Conservation (phyloP, 805 yeast genomes). For the Pichia phayaonensis region DNA sequence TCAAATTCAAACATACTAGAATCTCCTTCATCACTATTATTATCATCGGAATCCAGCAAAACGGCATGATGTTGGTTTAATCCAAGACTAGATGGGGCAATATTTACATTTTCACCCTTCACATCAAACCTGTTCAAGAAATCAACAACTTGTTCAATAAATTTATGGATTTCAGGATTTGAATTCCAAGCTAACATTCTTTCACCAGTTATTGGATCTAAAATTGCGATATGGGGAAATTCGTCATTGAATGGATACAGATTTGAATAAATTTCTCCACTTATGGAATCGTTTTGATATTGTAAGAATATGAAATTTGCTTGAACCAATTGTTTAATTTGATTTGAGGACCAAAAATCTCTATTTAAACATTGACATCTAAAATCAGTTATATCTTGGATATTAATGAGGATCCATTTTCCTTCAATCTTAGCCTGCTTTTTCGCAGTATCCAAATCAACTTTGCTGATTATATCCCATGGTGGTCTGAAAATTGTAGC, state of each 20-base stretch:
- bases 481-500: conserved; percentile 91
- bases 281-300: conserved; percentile 69
- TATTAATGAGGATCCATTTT: conserved; percentile 82
- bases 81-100: conserved; percentile 38
- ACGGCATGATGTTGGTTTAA: conserved; percentile 5
- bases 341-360: conserved; percentile 78
- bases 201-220: conserved; percentile 96
- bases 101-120: conserved; percentile 57
- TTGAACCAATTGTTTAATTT: conserved; percentile 55
- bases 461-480: conserved; percentile 70
- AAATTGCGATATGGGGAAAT: conserved; percentile 83
- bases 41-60: conserved; percentile 34
- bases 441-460: conserved; percentile 70
- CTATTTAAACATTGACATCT: conserved; percentile 85
- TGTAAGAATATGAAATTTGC: conserved; percentile 78
- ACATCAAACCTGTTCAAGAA: conserved; percentile 63
- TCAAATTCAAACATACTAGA: conserved; percentile 16
- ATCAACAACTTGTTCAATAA: conserved; percentile 60
- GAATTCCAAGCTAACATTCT: conserved; percentile 71
- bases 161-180: conserved; percentile 51
- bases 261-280: conserved; percentile 62
- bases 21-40: conserved; percentile 21
- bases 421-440: conserved; percentile 49
- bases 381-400: conserved; percentile 81
- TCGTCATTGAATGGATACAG: conserved; percentile 61